These are phyloP conservation scores for Pseudogymnoascus sp. DNA, from an alignment of 2,329 filamentous ascomycete species.

Conservation along the genomic window DNA sequence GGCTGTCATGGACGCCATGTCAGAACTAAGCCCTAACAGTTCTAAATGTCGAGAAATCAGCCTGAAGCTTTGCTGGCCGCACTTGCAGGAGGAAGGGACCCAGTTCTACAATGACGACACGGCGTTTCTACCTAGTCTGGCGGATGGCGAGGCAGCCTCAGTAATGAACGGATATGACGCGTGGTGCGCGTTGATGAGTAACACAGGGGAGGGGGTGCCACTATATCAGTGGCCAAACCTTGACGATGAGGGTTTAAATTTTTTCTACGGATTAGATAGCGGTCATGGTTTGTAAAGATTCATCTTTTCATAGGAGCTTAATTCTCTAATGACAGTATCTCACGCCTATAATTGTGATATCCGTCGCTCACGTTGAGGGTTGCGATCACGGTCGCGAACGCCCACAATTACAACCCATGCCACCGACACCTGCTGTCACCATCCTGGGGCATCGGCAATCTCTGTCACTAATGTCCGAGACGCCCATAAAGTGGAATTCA, in stretches of 20 bases:
- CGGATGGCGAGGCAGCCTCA: slow-evolving; percentile 8
- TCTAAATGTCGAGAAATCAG: slow-evolving; percentile 15
- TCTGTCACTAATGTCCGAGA: not conserved
- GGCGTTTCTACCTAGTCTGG: slow-evolving; percentile 1
- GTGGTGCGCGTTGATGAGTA: slow-evolving; percentile 8
- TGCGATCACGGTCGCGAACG: too few relatives aligned
- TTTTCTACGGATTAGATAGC: slow-evolving; percentile 6
- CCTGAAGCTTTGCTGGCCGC: slow-evolving; percentile 14
- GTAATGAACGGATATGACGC: slow-evolving; percentile 9
- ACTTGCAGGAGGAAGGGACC: slow-evolving; percentile 8
- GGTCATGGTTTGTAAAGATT: not conserved
- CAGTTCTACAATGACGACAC: slow-evolving; percentile 1
- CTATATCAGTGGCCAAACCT: slow-evolving; percentile 6
- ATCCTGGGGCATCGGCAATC: too few relatives aligned
- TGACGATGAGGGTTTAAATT: slow-evolving; percentile 3
- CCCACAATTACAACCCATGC: too few relatives aligned
- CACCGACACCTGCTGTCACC: too few relatives aligned
- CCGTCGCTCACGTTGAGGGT: not conserved
- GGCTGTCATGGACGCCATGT: slow-evolving; percentile 13
- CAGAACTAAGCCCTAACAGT: slow-evolving; percentile 12
- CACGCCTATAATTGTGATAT: not conserved
- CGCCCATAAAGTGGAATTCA: not conserved
- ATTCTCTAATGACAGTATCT: not conserved
- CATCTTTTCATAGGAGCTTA: not conserved
- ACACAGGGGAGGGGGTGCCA: not conserved